A percentile compares a stretch with the other conserved stretches of the same genome.
Conservation (phyloP, 495 filamentous ascomycete species). For the Achaetomiella virescens region DNA sequence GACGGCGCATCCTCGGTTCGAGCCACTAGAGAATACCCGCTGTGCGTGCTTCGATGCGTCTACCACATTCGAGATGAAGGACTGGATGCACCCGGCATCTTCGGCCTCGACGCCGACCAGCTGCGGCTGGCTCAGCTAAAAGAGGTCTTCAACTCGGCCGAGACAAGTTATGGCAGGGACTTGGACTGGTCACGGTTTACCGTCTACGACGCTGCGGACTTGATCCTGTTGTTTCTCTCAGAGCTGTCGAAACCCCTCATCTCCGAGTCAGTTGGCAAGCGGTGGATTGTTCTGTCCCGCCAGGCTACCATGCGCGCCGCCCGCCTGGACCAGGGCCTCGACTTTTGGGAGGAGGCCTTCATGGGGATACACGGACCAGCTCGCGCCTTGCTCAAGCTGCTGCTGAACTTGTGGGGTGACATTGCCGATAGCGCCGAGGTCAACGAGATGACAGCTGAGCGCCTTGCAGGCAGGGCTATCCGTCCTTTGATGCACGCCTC, state of each 20-base stretch:
- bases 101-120: conserved; percentile 32
- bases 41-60: conserved; percentile 40
- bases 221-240: conserved; percentile 36
- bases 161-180: conserved; percentile 35
- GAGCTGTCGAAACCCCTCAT: conserved; percentile 36
- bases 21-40: conserved; percentile 35
- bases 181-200: conserved; percentile 34
- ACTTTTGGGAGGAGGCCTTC: conserved; percentile 45
- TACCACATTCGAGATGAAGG: conserved; percentile 36
- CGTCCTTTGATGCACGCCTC: conserved; percentile 36
- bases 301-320: conserved; percentile 31
- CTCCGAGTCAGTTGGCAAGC: conserved; percentile 31
- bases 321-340: conserved; percentile 38
- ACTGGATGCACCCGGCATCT: conserved; percentile 32
- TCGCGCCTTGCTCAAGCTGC: conserved; percentile 36
- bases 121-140: conserved; percentile 30
- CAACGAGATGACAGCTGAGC: conserved; percentile 44
- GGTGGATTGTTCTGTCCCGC: conserved; percentile 36
- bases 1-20: conserved; percentile 31
- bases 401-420: conserved; percentile 41
- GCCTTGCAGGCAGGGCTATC: conserved; percentile 34
- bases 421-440: conserved; percentile 28
- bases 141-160: conserved; percentile 28
- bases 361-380: conserved; percentile 33
- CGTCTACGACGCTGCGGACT: conserved; percentile 37